phyloP scores from a whole-genome alignment of 768 basidiomycete genomes.

The Leccinum fibrillosum region DNA sequence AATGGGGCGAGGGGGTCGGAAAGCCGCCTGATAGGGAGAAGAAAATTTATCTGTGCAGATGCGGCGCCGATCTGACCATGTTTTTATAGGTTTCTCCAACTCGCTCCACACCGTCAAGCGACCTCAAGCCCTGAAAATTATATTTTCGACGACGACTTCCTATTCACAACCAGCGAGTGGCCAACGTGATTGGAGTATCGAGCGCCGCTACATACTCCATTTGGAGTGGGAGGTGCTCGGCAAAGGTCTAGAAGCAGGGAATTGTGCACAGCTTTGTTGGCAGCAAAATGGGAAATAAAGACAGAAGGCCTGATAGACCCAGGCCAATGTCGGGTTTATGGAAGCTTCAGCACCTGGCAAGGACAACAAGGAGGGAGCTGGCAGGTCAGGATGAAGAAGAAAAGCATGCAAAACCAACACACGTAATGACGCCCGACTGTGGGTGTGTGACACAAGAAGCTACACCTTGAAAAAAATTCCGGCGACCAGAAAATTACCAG shows the following conservation, averaged over 20 bases:
- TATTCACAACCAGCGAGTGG: slow-evolving; percentile 60
- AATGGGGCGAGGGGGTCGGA: not conserved
- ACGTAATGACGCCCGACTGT: slow-evolving; percentile 56
- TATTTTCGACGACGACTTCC: slow-evolving; percentile 54
- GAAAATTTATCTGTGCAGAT: not conserved
- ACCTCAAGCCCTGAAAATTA: slow-evolving; percentile 59
- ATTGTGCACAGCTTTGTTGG: slow-evolving; percentile 42
- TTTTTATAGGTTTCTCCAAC: slow-evolving; percentile 54
- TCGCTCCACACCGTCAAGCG: slow-evolving; percentile 55
- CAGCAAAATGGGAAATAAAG: slow-evolving; percentile 40
- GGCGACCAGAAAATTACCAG: slow-evolving; percentile 45
- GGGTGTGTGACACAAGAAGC: slow-evolving; percentile 18
- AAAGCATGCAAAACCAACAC: slow-evolving; percentile 70
- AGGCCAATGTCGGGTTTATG: slow-evolving; percentile 34
- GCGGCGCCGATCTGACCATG: slow-evolving; percentile 35
- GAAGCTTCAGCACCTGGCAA: slow-evolving; percentile 36
- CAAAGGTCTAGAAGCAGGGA: slow-evolving; percentile 49
- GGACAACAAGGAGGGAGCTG: slow-evolving; percentile 60
- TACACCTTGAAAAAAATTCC: slow-evolving; percentile 39
- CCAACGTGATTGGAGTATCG: slow-evolving; percentile 70
- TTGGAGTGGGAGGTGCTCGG: slow-evolving; percentile 57
- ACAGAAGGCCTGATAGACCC: slow-evolving; percentile 53
- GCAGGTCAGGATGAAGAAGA: slow-evolving; percentile 67
- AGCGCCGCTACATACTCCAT: slow-evolving; percentile 55
- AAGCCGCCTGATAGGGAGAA: not conserved